These are phyloP conservation scores for Leishmania aethiopica DNA, from an alignment of 208 protist species.

Conservation along the genomic window DNA sequence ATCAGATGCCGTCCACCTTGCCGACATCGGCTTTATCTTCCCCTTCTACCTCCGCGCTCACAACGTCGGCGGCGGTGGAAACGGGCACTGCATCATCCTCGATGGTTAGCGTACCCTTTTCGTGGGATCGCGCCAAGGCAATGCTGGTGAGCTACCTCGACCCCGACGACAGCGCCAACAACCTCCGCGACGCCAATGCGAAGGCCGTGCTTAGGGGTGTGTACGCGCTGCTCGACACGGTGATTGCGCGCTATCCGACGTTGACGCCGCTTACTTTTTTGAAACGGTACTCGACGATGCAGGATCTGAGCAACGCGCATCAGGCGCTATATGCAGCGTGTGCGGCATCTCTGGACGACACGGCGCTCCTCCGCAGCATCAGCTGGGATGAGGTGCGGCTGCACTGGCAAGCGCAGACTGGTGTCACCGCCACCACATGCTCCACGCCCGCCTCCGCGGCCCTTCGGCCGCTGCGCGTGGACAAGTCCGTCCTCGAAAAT, in stretches of 20 bases:
- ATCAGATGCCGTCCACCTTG: constrained; percentile 1
- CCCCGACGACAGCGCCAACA: constrained; percentile 4
- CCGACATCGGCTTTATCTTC: background rate
- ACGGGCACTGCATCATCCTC: background rate
- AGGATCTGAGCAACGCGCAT: constrained; percentile 27
- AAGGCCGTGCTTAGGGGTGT: constrained; percentile 38
- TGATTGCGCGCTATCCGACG: constrained; percentile 40
- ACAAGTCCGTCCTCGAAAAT: background rate
- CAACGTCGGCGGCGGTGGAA: background rate
- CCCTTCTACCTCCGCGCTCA: background rate
- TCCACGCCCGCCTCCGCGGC: background rate
- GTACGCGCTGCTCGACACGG: constrained; percentile 38
- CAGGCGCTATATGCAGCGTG: constrained; percentile 35
- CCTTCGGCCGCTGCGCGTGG: constrained; percentile 3
- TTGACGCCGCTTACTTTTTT: constrained; percentile 25
- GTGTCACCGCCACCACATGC: background rate
- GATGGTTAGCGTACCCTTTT: constrained; percentile 6
- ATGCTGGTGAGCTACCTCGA: constrained; percentile 24
- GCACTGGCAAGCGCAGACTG: background rate
- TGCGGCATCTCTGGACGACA: constrained; percentile 27
- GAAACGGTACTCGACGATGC: constrained; percentile 30
- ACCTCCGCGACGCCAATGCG: constrained; percentile 32
- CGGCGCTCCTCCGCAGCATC: constrained; percentile 19
- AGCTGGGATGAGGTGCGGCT: constrained; percentile 17
- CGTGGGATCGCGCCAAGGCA: constrained; percentile 16